These are phyloP conservation scores for Zarea fungicola DNA, from an alignment of 2,329 filamentous ascomycete genomes.

Conservation along the genomic window DNA sequence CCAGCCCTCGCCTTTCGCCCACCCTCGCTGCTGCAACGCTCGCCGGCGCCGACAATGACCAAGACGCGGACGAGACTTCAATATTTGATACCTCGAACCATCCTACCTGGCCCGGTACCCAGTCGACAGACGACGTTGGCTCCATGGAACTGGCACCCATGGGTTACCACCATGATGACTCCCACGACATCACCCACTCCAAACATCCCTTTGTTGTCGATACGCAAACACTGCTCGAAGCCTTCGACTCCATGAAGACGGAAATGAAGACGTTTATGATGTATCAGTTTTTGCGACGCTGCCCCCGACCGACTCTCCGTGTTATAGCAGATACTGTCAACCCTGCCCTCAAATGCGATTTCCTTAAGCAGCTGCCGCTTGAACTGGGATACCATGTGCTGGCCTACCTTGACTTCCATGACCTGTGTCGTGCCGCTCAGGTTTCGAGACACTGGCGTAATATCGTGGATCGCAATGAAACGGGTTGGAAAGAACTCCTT, in stretches of 20 bases:
- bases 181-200: constrained; percentile 22
- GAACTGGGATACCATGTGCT: constrained; percentile 87
- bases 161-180: constrained; percentile 20
- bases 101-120: constrained; percentile 37
- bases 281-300: constrained; percentile 88
- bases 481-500: constrained; percentile 89
- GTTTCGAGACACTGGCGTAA: constrained; percentile 93
- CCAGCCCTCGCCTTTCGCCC: constrained; percentile 90
- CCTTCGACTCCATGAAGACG: constrained; percentile 84
- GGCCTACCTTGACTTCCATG: constrained; percentile 77
- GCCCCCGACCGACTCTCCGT: constrained; percentile 80
- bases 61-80: constrained; percentile 33
- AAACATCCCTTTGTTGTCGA: constrained; percentile 55
- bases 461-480: constrained; percentile 88
- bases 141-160: constrained; percentile 23
- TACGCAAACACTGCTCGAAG: constrained; percentile 79
- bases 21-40: constrained; percentile 69
- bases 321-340: constrained; percentile 89
- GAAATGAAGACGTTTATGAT: constrained; percentile 95
- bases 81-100: constrained; percentile 25
- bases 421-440: constrained; percentile 83
- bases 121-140: constrained; percentile 29
- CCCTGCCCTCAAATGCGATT: constrained; percentile 91
- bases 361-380: constrained; percentile 73
- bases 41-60: constrained; percentile 41